Conservation (phyloP, 768 basidiomycete species). For the Suillus cothurnatus region DNA sequence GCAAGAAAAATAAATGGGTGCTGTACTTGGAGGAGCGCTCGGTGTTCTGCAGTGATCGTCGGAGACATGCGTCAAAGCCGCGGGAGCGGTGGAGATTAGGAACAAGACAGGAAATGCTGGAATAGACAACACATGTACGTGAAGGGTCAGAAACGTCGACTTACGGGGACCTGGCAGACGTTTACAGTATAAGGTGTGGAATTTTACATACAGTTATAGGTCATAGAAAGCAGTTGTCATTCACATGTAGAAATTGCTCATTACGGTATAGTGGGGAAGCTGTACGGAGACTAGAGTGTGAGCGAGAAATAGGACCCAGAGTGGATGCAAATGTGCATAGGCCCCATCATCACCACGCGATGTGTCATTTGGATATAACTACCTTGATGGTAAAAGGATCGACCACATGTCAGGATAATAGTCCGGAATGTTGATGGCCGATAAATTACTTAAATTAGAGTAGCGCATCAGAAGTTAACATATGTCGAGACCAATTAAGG, state of each 20-base stretch:
- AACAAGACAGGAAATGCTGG: slow-evolving; percentile 24
- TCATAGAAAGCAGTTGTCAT: slow-evolving; percentile 34
- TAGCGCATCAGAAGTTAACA: slow-evolving; percentile 20
- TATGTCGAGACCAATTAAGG: slow-evolving; percentile 17
- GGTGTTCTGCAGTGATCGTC: slow-evolving; percentile 4
- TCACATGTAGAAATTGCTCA: slow-evolving; percentile 36
- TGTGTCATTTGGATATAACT: slow-evolving; percentile 28
- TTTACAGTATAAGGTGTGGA: slow-evolving; percentile 36
- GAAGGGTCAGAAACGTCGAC: slow-evolving; percentile 32
- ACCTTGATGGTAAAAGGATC: slow-evolving; percentile 23
- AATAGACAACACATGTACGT: slow-evolving; percentile 36
- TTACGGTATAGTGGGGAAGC: slow-evolving; percentile 34
- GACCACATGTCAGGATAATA: slow-evolving; percentile 19
- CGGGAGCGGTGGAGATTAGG: slow-evolving; percentile 33
- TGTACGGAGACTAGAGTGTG: slow-evolving; percentile 25
- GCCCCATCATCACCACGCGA: slow-evolving; percentile 17
- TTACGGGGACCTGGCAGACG: slow-evolving; percentile 37
- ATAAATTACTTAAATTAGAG: slow-evolving; percentile 23
- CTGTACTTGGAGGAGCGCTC: slow-evolving; percentile 13
- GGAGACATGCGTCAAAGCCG: slow-evolving; percentile 22
- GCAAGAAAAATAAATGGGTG: slow-evolving; percentile 15
- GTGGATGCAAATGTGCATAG: background rate
- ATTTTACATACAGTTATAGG: slow-evolving; percentile 31
- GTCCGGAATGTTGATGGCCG: slow-evolving; percentile 30
- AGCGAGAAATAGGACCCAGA: slow-evolving; percentile 17